Conservation (phyloP, 2,329 filamentous ascomycete genomes). For the Chaetomium sp. region DNA sequence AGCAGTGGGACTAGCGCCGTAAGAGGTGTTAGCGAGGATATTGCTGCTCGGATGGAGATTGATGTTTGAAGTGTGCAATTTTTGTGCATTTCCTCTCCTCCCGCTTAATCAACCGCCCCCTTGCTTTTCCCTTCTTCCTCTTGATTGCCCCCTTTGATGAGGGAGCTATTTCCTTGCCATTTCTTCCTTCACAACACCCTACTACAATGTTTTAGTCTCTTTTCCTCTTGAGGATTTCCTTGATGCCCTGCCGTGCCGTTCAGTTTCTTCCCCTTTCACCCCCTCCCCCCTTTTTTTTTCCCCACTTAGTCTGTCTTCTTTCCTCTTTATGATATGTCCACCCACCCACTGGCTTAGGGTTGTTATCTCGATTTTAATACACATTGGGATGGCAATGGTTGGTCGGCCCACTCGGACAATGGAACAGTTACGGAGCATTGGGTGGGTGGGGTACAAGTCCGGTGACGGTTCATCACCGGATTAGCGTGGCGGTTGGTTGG, state of each 20-base stretch:
- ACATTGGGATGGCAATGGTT: conserved; percentile 1
- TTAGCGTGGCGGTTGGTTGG: conserved; percentile 2
- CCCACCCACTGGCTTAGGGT: no score
- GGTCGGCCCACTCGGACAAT: conserved; percentile 1
- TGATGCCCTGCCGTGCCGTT: no score
- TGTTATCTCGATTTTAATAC: no score
- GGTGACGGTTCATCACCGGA: conserved; percentile 9
- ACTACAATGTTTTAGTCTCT: no score
- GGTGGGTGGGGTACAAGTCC: conserved; percentile 15
- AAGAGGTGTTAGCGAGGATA: conserved; percentile 56
- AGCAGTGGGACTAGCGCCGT: conserved; percentile 34
- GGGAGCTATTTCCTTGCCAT: no score
- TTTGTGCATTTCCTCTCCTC: background rate
- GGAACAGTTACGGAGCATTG: conserved; percentile 9
- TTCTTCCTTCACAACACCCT: no score
- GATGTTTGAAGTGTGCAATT: conserved; percentile 29
- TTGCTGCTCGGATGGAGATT: conserved; percentile 57
- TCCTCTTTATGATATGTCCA: no score
- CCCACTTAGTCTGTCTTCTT: no score
- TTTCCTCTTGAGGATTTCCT: no score
- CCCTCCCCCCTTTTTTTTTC: no score
- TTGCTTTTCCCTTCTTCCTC: background rate
- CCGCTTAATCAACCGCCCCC: background rate
- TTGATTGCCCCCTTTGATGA: no score
- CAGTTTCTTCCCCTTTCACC: no score